Conservation (phyloP, 208 protist species). For the Crithidia expoeki region DNA sequence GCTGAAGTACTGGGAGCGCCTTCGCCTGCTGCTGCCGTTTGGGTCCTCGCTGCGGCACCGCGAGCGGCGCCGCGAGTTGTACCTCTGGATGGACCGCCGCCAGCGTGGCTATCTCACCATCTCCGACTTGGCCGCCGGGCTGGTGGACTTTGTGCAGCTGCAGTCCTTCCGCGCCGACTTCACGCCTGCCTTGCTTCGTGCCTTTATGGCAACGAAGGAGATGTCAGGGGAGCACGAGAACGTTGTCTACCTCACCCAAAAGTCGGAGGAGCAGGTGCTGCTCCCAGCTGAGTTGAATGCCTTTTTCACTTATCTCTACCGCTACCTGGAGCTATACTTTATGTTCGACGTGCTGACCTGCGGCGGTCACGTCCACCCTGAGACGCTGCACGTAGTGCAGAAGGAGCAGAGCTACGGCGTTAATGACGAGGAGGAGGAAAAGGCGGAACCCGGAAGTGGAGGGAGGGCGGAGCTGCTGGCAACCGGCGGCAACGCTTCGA, state of each 20-base stretch:
- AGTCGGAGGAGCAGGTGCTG: constrained; percentile 63
- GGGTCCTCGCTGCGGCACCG: constrained; percentile 43
- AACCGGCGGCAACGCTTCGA: neutral
- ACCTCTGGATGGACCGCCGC: constrained; percentile 42
- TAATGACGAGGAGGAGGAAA: neutral
- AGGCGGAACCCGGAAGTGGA: neutral
- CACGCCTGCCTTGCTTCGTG: constrained; percentile 45
- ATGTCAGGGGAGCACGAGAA: constrained; percentile 25
- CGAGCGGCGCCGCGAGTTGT: constrained; percentile 49
- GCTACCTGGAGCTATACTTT: constrained; percentile 79
- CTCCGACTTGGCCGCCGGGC: constrained; percentile 42
- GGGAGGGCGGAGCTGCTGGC: neutral
- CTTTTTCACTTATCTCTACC: constrained; percentile 70
- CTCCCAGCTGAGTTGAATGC: constrained; percentile 48
- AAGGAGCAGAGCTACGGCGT: constrained; percentile 26
- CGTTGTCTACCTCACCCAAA: constrained; percentile 44
- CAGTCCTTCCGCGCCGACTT: constrained; percentile 57
- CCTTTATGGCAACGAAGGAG: constrained; percentile 63
- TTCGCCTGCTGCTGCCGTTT: constrained; percentile 54
- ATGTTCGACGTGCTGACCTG: constrained; percentile 82
- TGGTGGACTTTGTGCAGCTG: constrained; percentile 51
- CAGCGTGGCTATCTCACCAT: constrained; percentile 44
- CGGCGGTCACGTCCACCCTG: constrained; percentile 29
- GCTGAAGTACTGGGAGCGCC: constrained; percentile 55
- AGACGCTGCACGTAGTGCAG: constrained; percentile 38